Evolutionary conservation across 1,284 basidiomycete genomes (phyloP), one percentile per base, ranked within the genome.

Genomic region (Coniophora puteana): DNA sequence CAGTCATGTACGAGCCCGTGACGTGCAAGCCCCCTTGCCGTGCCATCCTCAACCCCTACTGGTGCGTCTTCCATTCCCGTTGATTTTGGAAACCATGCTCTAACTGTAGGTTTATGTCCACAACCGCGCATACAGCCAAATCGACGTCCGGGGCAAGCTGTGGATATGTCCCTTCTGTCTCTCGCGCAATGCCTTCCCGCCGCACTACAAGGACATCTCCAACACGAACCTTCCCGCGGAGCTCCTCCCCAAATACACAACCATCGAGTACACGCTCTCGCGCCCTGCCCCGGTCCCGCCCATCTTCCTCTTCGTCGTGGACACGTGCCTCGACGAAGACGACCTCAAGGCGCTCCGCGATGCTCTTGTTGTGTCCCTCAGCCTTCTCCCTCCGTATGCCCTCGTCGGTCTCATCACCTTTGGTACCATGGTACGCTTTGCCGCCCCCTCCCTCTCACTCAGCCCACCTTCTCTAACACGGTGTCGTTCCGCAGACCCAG

Each of bases 111-210:
- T 44, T 24, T 52, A 31, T 53, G n/a, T n/a, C n/a, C n/a, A n/a
- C n/a, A n/a, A n/a, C n/a, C n/a, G n/a, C n/a, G n/a, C n/a, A n/a
- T n/a, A n/a, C n/a, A 96, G 95, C 66, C 95, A 98, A 74, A 94
- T 99, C 62, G 95, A 99, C 67, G 91, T 98, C 46, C 83, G 96
- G 53, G 94, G 91, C 51, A 99, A 98, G 69, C 82, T 99, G 43
- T 99, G 95, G 95, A 98, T 99, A 57, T 99, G 95, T 61, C 95
- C 95, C 3, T 99, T 99, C 73, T 99, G 95, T 69, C 74, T 98
- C 43, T 88, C 91, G 40, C 85, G 95, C 48, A 99, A 98, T 64
- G 85, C 94, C 2, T 98, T 99, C 71, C 95, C 95, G 7, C 92
- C 93, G 1, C 95, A 99, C 67, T 99, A 99, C 78, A 96, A 97